Conservation (phyloP, 1,284 basidiomycete species). For the Xanthoconium separans region DNA sequence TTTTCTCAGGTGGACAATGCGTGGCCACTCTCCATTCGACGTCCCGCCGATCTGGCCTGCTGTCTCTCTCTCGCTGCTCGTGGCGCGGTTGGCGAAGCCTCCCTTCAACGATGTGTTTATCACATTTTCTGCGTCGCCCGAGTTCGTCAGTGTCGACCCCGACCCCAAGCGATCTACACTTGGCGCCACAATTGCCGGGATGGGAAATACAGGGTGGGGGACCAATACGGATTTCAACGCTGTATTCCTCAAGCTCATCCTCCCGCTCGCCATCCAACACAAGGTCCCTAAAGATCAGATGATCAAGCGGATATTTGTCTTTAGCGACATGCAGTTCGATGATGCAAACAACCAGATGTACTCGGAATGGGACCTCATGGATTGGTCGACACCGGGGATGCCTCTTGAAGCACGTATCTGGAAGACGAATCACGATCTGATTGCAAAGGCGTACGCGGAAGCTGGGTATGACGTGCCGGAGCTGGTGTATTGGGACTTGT, state of each 20-base stretch:
- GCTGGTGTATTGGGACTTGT: conserved; percentile 56
- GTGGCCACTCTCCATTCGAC: conserved; percentile 2
- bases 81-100: conserved; percentile 57
- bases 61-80: conserved; percentile 65
- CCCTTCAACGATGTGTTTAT: conserved; percentile 68
- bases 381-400: neutral
- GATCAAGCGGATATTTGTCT: too few species aligned
- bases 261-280: conserved; percentile 54
- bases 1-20: conserved; percentile 6
- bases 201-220: conserved; percentile 45
- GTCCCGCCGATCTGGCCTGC: conserved; percentile 56
- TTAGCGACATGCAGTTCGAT: conserved; percentile 85
- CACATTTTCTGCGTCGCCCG: conserved; percentile 57
- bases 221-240: conserved; percentile 62
- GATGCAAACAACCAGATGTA: neutral
- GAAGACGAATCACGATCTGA: conserved; percentile 59
- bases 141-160: conserved; percentile 49
- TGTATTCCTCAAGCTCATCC: conserved; percentile 57
- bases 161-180: conserved; percentile 32
- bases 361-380: too few species aligned
- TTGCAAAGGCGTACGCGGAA: conserved; percentile 50
- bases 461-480: conserved; percentile 69
- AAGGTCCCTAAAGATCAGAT: conserved; percentile 66
- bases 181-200: conserved; percentile 36
- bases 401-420: conserved; percentile 31